These are phyloP conservation scores for Penicillium flavigenum DNA, from an alignment of 495 filamentous ascomycete genomes.

Conservation along the genomic window DNA sequence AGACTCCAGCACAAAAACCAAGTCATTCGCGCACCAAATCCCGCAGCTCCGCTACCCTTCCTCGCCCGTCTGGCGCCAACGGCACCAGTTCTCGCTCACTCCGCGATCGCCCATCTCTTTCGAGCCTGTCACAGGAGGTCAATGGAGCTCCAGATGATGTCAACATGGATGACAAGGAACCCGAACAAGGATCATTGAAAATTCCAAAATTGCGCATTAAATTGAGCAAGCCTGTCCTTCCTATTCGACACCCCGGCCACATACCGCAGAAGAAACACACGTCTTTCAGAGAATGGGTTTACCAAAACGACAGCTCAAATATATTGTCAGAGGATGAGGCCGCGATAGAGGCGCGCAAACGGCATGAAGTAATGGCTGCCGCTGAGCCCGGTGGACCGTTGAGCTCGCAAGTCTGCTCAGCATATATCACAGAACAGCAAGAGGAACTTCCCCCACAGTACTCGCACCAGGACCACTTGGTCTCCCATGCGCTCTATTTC, in stretches of 20 bases:
- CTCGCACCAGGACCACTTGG: slow-evolving; percentile 80
- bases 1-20: slow-evolving; percentile 34
- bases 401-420: slow-evolving; percentile 65
- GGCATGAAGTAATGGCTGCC: slow-evolving; percentile 63
- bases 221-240: slow-evolving; percentile 52
- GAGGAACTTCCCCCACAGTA: slow-evolving; percentile 72
- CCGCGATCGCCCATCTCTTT: slow-evolving; percentile 32
- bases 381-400: slow-evolving; percentile 72
- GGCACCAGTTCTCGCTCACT: slow-evolving; percentile 27
- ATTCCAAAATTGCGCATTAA: slow-evolving; percentile 52
- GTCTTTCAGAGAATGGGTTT: slow-evolving; percentile 59
- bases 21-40: slow-evolving; percentile 35
- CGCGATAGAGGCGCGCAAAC: slow-evolving; percentile 47
- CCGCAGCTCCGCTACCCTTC: slow-evolving; percentile 30
- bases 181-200: slow-evolving; percentile 24
- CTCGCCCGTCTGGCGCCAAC: slow-evolving; percentile 22
- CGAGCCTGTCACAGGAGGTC: slow-evolving; percentile 20
- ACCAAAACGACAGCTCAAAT: slow-evolving; percentile 42
- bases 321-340: slow-evolving; percentile 57
- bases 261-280: slow-evolving; percentile 44
- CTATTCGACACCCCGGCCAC: slow-evolving; percentile 54
- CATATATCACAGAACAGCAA: slow-evolving; percentile 75
- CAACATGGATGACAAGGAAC: slow-evolving; percentile 20
- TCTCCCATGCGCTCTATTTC: slow-evolving; percentile 77
- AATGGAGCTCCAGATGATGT: slow-evolving; percentile 11